A percentile compares a stretch with the other conserved stretches of the same genome.
Evolutionary conservation across 306 rosid genomes (phyloP).

Genomic region (Vigna unguiculata): DNA sequence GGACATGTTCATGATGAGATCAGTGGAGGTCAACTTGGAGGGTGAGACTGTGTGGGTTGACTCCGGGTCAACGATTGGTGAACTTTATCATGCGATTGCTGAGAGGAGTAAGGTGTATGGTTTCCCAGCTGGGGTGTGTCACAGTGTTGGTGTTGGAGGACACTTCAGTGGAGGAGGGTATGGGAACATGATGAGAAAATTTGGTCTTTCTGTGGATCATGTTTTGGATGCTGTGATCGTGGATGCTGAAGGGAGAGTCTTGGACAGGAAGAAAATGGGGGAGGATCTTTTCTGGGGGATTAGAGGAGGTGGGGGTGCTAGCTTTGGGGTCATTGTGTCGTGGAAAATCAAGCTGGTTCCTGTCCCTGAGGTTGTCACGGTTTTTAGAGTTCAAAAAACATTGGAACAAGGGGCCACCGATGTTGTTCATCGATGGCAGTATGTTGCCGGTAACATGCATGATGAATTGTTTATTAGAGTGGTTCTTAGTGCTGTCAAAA

Average conservation of each 20-base stretch:
- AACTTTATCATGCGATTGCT: neutral
- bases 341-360: slow-evolving; percentile 1
- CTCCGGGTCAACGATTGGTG: slow-evolving; percentile 1
- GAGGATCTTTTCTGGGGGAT: slow-evolving; percentile 89
- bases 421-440: neutral
- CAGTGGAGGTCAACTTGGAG: neutral
- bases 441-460: neutral
- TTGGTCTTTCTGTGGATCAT: slow-evolving; percentile 10
- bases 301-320: slow-evolving; percentile 58
- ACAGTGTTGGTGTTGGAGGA: neutral
- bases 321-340: neutral
- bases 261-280: slow-evolving; percentile 56
- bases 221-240: neutral
- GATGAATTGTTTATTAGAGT: neutral
- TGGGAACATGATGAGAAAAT: neutral
- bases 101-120: neutral
- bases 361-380: neutral
- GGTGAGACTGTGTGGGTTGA: neutral
- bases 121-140: slow-evolving; percentile 9
- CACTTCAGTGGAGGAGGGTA: slow-evolving; percentile 8
- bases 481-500: neutral
- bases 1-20: neutral
- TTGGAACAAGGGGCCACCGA: slow-evolving; percentile 6
- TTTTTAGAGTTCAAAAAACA: neutral
- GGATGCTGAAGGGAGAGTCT: neutral